Evolutionary conservation across 108 stramenopile genomes (phyloP).

Genomic region (Mayamaea pseudoterrestris): DNA sequence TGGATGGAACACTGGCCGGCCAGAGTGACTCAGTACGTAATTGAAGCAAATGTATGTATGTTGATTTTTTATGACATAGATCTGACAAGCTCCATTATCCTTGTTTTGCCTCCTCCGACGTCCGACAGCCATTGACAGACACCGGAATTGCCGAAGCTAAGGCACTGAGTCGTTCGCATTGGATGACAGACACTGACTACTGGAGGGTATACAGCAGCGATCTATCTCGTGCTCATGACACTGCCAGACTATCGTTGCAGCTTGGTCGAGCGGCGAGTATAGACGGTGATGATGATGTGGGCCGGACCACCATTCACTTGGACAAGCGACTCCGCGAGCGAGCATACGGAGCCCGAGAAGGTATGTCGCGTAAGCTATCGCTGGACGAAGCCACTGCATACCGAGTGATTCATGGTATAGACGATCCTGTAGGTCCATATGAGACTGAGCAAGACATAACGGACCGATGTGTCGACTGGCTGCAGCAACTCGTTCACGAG

Average conservation of each 20-base stretch:
- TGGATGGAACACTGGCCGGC: constrained; percentile 26
- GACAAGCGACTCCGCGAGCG: constrained; percentile 28
- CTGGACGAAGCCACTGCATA: constrained; percentile 22
- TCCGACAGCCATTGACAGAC: constrained; percentile 11
- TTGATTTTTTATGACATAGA: not conserved
- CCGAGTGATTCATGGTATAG: not conserved
- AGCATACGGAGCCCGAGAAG: constrained; percentile 50
- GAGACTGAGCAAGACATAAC: constrained; percentile 40
- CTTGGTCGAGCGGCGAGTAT: too few species aligned
- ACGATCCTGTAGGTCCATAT: constrained; percentile 17
- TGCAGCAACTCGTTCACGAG: constrained; percentile 22
- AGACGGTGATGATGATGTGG: too few species aligned
- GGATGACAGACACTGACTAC: too few species aligned
- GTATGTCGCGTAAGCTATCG: constrained; percentile 18
- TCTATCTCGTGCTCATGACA: constrained; percentile 26
- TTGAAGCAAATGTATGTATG: not conserved
- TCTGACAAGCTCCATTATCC: not conserved
- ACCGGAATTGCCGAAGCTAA: constrained; percentile 11
- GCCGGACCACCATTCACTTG: not conserved
- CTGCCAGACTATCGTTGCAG: constrained; percentile 21
- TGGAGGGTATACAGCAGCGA: constrained; percentile 41
- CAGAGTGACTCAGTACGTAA: constrained; percentile 33
- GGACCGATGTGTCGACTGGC: constrained; percentile 26
- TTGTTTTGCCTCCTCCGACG: not conserved
- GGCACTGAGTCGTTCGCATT: constrained; percentile 7